A percentile compares a stretch with the other conserved stretches of the same genome.
Evolutionary conservation across 2,329 filamentous ascomycete genomes (phyloP).

Genomic region (Cytospora paraplurivora): DNA sequence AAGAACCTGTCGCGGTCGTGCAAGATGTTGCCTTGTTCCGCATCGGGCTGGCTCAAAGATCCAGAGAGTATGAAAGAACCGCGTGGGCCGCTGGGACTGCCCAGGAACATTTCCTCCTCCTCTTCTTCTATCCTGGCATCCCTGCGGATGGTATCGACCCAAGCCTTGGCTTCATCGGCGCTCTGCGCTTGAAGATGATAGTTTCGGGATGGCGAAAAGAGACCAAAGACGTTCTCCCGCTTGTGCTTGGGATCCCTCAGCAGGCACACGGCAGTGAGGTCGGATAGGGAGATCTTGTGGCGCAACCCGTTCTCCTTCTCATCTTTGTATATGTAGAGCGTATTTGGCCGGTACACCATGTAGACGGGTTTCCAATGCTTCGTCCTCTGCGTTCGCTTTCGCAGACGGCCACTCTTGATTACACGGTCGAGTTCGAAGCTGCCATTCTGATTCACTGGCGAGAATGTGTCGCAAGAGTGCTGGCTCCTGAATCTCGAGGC

Average conservation of each 20-base stretch:
- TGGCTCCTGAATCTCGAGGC: slow-evolving; percentile 43
- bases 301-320: slow-evolving; percentile 86
- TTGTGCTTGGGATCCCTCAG: slow-evolving; percentile 89
- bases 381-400: slow-evolving; percentile 90
- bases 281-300: slow-evolving; percentile 83
- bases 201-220: slow-evolving; percentile 89
- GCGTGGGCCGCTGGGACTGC: slow-evolving; percentile 62
- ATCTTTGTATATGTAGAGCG: slow-evolving; percentile 91
- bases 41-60: slow-evolving; percentile 22
- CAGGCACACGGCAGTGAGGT: slow-evolving; percentile 86
- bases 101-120: slow-evolving; percentile 78
- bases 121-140: slow-evolving; percentile 86
- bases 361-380: slow-evolving; percentile 93
- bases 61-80: slow-evolving; percentile 43
- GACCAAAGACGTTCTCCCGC: slow-evolving; percentile 82
- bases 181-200: slow-evolving; percentile 82
- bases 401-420: slow-evolving; percentile 82
- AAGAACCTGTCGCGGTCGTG: slow-evolving; percentile 46
- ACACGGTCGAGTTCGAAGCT: slow-evolving; percentile 96
- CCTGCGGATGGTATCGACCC: slow-evolving; percentile 79
- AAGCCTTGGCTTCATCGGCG: slow-evolving; percentile 76
- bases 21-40: slow-evolving; percentile 26
- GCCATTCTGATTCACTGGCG: slow-evolving; percentile 90
- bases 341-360: slow-evolving; percentile 86
- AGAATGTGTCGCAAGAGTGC: slow-evolving; percentile 66